These are phyloP conservation scores for Ophiosphaerella korrae DNA, from an alignment of 2,329 filamentous ascomycete species.

Conservation along the genomic window DNA sequence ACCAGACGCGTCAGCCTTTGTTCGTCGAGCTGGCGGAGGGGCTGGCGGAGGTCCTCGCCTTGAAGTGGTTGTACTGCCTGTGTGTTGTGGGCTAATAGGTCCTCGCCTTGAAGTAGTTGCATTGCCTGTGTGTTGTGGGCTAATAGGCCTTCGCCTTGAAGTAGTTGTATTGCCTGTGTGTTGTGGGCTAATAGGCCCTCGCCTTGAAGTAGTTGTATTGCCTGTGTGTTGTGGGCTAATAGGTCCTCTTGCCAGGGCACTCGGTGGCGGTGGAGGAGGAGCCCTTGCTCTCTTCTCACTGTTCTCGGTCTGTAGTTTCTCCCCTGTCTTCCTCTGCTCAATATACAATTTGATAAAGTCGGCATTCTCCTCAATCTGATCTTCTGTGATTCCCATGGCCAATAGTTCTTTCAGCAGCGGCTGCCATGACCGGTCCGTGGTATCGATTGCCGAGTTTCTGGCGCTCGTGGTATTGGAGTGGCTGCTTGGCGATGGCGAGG, in stretches of 20 bases:
- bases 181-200: conserved; percentile 58
- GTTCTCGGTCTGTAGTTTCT: conserved; percentile 51
- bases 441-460: conserved; percentile 59
- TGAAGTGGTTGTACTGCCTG: conserved; percentile 49
- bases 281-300: conserved; percentile 58
- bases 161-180: conserved; percentile 27
- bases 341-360: conserved; percentile 73
- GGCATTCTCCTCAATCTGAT: conserved; percentile 69
- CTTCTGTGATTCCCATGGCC: conserved; percentile 70
- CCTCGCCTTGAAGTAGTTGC: conserved; percentile 53
- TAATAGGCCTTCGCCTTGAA: conserved; percentile 64
- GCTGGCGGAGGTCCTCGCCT: conserved; percentile 66
- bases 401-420: conserved; percentile 65
- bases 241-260: conserved; percentile 48
- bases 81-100: conserved; percentile 53
- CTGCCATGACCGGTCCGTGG: conserved; percentile 66
- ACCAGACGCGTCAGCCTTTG: conserved; percentile 47
- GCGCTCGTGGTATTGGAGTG: conserved; percentile 43
- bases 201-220: conserved; percentile 53
- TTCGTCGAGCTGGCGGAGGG: conserved; percentile 58
- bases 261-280: conserved; percentile 67
- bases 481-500: conserved; percentile 44
- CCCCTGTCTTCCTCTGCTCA: conserved; percentile 64
- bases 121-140: conserved; percentile 24
- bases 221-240: conserved; percentile 51